These are phyloP conservation scores for Lasiosphaeria hispida DNA, from an alignment of 495 filamentous ascomycete species.

Conservation along the genomic window DNA sequence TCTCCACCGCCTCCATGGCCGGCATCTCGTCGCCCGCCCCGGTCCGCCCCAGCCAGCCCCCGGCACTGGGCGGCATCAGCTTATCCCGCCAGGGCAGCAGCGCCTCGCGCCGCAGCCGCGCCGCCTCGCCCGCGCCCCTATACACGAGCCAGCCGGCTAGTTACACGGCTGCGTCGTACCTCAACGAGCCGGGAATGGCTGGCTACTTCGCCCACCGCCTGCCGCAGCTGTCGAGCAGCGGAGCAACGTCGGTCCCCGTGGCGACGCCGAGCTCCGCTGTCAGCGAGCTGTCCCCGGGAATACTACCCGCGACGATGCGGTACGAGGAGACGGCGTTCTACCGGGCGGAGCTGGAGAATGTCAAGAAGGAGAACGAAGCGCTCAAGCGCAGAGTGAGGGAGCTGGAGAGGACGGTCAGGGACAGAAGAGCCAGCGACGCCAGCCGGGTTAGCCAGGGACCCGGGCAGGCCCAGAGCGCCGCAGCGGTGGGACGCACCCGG, in stretches of 20 bases:
- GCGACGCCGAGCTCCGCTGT: constrained; percentile 17
- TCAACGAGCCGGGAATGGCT: constrained; percentile 20
- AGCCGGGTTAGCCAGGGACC: constrained; percentile 25
- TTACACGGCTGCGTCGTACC: constrained; percentile 20
- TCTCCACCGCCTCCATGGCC: constrained; percentile 34
- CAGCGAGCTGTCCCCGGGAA: constrained; percentile 43
- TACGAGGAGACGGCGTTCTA: constrained; percentile 72
- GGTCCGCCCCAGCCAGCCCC: constrained; percentile 29
- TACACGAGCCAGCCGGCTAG: constrained; percentile 11
- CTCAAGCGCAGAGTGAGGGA: constrained; percentile 72
- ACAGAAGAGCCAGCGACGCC: constrained; percentile 44
- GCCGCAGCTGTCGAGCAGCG: constrained; percentile 10
- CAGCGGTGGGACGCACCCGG: constrained; percentile 7
- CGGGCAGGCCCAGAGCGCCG: background rate
- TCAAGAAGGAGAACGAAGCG: constrained; percentile 77
- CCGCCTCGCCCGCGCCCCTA: constrained; percentile 36
- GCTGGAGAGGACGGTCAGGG: constrained; percentile 57
- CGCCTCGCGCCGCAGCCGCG: constrained; percentile 42
- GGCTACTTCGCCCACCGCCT: constrained; percentile 35
- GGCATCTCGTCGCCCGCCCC: constrained; percentile 35
- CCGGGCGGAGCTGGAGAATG: constrained; percentile 66
- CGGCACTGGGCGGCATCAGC: constrained; percentile 28
- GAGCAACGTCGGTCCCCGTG: constrained; percentile 5
- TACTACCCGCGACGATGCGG: constrained; percentile 52
- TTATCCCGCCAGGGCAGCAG: constrained; percentile 46